phyloP scores from a whole-genome alignment of 1,284 basidiomycete genomes.

The Mixia osmundae region DNA sequence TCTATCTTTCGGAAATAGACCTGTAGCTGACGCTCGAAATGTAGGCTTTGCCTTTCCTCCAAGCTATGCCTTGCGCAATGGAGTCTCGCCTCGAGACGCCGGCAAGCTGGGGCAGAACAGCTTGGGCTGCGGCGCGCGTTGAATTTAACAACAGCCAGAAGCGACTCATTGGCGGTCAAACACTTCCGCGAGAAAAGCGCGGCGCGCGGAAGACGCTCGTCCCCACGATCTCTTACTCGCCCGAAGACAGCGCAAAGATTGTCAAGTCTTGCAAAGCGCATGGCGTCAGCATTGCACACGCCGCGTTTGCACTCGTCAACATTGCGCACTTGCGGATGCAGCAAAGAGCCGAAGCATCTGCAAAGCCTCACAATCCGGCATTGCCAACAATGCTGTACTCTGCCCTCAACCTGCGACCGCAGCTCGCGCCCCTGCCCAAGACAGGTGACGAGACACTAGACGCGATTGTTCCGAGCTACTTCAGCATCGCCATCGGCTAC shows the following conservation, averaged over 20 bases:
- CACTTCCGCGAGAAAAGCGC: slow-evolving; percentile 30
- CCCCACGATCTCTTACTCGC: slow-evolving; percentile 35
- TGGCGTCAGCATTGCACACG: slow-evolving; percentile 47
- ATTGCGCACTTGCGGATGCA: slow-evolving; percentile 35
- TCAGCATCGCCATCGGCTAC: slow-evolving; percentile 51
- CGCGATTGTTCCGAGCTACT: slow-evolving; percentile 30
- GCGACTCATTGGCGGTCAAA: slow-evolving; percentile 38
- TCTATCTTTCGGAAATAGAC: neutral
- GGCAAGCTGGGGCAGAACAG: slow-evolving; percentile 2
- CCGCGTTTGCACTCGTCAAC: slow-evolving; percentile 47
- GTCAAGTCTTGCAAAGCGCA: slow-evolving; percentile 40
- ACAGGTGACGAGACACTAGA: slow-evolving; percentile 9
- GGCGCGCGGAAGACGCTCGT: slow-evolving; percentile 36
- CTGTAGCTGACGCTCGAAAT: neutral
- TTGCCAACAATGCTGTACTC: slow-evolving; percentile 52
- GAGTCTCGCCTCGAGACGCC: slow-evolving; percentile 7
- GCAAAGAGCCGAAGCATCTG: slow-evolving; percentile 19
- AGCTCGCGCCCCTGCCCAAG: slow-evolving; percentile 26
- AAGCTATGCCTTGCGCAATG: slow-evolving; percentile 5
- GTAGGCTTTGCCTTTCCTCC: neutral
- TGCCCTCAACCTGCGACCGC: slow-evolving; percentile 45
- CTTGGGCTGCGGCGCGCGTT: slow-evolving; percentile 26
- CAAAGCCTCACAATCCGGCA: slow-evolving; percentile 17
- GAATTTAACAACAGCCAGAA: slow-evolving; percentile 34
- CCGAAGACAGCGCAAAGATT: slow-evolving; percentile 27